Evolutionary conservation across 148 eudicot genomes (phyloP), one percentile per base, ranked within the genome.

Genomic region (Chenopodium quinoa): DNA sequence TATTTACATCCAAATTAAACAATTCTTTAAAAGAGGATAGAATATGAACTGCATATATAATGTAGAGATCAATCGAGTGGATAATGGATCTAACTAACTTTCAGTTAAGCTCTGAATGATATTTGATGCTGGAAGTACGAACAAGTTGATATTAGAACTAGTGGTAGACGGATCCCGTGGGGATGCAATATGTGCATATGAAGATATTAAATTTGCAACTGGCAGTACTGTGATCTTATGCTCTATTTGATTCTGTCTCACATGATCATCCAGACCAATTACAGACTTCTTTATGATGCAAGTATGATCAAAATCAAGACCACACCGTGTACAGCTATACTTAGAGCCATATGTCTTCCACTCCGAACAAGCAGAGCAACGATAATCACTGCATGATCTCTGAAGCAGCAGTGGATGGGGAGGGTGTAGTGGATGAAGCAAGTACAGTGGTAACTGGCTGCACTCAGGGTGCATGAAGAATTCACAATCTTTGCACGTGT

Each of bases 401-500:
- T 20, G 71, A 17, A 82, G 72, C 65, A 82, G 0, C 22, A 78
- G 73, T 29, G 75, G 65, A 31, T 78, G 81, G 9, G 62, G 63
- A 23, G 74, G 64, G 77, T 82, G 81, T 31, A 82, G 47, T 5
- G 47, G 66, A 25, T 78, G 81, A 19, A 77, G 46, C 63, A 82
- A 52, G 78, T 82, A 78, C 3, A 46, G 66, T 5, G 81, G 73
- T 71, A 58, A 78, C 58, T 46, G 48, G 9, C 66, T 73, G 32
- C 85, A 78, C 4, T 37, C 37, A 27, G 78, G 81, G 67, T 83
- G 85, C 73, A 73, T 1, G 40, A 78, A 73, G 72, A 83, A 83
- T 6, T 32, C 40, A 68, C 85, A 83, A 1, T 11, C 12, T 13
- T 78, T 50, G 63, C 85, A 83, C 9, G 29, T 73, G 29, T 83